Percentiles rank a stretch among this genome's conserved stretches.
Conservation (phyloP, 179 eudicot species). For the Beta lomatogona region DNA sequence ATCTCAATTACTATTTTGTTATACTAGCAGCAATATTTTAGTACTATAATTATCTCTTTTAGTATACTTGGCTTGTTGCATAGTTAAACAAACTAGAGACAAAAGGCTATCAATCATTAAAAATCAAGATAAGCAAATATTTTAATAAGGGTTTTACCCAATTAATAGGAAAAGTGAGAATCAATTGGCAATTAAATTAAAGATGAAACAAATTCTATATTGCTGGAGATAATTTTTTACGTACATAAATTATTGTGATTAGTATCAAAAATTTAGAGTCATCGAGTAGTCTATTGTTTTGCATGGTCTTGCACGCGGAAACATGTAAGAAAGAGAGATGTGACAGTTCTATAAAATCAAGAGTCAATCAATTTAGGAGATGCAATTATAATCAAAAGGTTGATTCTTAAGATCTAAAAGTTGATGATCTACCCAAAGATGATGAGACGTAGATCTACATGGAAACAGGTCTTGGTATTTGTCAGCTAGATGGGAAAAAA, state of each 20-base stretch:
- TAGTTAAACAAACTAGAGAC: conserved; percentile 17
- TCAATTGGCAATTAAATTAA: neutral
- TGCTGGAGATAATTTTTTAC: neutral
- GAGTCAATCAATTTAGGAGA: neutral
- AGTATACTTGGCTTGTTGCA: neutral
- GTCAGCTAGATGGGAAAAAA: no score
- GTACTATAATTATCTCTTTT: neutral
- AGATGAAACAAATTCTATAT: neutral
- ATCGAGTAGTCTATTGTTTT: no score
- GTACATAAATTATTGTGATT: no score
- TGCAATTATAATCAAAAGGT: neutral
- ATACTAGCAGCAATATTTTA: neutral
- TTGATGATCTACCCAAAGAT: neutral
- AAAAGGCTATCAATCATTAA: conserved; percentile 6
- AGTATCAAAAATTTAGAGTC: no score
- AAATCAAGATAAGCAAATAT: neutral
- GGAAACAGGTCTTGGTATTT: no score
- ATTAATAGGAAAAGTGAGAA: conserved; percentile 17
- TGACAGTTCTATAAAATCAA: neutral
- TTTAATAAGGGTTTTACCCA: conserved; percentile 13
- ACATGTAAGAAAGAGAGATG: conserved; percentile 5
- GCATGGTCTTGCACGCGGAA: conserved; percentile 15
- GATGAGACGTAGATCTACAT: neutral
- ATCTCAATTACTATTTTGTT: neutral
- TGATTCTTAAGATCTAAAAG: neutral